Percentiles rank a stretch among this genome's conserved stretches.
Conservation (phyloP, 1,139 yeast genomes). For the Chernovozyma sophiae-reginae region DNA sequence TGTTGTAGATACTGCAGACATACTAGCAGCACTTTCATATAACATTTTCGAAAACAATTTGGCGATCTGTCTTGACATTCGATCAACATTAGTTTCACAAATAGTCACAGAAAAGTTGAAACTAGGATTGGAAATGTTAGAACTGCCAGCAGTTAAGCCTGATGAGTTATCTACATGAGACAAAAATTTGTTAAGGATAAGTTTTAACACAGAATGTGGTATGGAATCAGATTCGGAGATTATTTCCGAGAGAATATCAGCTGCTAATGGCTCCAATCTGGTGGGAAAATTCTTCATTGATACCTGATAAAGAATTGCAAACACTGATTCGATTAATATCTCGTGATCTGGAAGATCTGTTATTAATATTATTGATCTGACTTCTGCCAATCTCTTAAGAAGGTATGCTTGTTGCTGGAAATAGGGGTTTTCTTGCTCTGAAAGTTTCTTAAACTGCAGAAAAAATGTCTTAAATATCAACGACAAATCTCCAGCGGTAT, state of each 20-base stretch:
- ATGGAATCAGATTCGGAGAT: slow-evolving; percentile 68
- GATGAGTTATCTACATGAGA: slow-evolving; percentile 7
- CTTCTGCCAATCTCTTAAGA: slow-evolving; percentile 69
- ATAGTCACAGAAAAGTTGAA: slow-evolving; percentile 64
- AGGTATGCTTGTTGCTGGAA: slow-evolving; percentile 65
- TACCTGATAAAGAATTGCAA: slow-evolving; percentile 59
- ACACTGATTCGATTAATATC: slow-evolving; percentile 50
- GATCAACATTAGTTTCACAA: slow-evolving; percentile 67
- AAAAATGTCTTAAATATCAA: slow-evolving; percentile 62
- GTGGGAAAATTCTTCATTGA: slow-evolving; percentile 35
- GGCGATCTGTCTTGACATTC: slow-evolving; percentile 74
- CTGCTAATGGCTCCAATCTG: slow-evolving; percentile 53
- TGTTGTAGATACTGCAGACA: slow-evolving; percentile 20
- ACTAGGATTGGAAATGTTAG: slow-evolving; percentile 47
- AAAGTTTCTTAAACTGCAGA: slow-evolving; percentile 55
- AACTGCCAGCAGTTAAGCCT: slow-evolving; percentile 12
- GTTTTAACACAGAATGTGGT: slow-evolving; percentile 59
- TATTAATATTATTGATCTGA: slow-evolving; percentile 71
- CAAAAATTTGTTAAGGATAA: slow-evolving; percentile 55
- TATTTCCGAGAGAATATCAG: slow-evolving; percentile 72
- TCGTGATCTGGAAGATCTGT: slow-evolving; percentile 71
- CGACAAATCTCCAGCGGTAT: slow-evolving; percentile 56
- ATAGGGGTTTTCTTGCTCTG: slow-evolving; percentile 60
- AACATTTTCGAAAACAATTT: slow-evolving; percentile 77
- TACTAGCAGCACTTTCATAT: slow-evolving; percentile 41